phyloP scores from a whole-genome alignment of 2,329 filamentous ascomycete species.

The Alternaria postmessia region DNA sequence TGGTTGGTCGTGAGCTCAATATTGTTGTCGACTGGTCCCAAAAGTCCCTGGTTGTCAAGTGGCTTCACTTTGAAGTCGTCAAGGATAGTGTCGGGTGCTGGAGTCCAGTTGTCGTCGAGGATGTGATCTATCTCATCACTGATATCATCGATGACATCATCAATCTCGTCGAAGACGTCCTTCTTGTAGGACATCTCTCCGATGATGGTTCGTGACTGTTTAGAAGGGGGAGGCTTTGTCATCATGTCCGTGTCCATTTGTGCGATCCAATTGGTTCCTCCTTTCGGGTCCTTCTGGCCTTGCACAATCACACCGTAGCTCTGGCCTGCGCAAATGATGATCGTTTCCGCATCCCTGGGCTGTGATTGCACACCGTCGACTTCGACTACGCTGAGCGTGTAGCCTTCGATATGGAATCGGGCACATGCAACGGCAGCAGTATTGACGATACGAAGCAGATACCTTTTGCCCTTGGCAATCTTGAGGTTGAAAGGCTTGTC shows the following conservation, averaged over 20 bases:
- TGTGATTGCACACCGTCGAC: constrained; percentile 52
- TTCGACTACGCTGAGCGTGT: constrained; percentile 27
- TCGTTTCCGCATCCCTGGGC: constrained; percentile 51
- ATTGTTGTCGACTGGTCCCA: constrained; percentile 66
- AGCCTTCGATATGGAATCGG: constrained; percentile 55
- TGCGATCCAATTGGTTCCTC: constrained; percentile 66
- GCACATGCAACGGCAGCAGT: constrained; percentile 52
- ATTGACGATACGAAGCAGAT: constrained; percentile 73
- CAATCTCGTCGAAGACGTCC: constrained; percentile 12
- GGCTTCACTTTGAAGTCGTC: constrained; percentile 78
- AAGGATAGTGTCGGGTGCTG: constrained; percentile 63
- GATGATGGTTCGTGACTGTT: constrained; percentile 22
- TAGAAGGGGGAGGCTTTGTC: constrained; percentile 34
- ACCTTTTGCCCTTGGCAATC: constrained; percentile 61
- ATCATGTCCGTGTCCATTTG: constrained; percentile 64
- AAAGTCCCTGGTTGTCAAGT: constrained; percentile 68
- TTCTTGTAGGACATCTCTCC: constrained; percentile 21
- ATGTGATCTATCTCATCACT: constrained; percentile 67
- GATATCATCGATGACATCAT: not conserved
- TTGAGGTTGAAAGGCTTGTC: constrained; percentile 32
- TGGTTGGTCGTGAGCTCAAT: constrained; percentile 67
- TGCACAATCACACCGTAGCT: constrained; percentile 32
- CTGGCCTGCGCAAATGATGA: constrained; percentile 42
- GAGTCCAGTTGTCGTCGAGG: constrained; percentile 57
- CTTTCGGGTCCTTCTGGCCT: constrained; percentile 22